phyloP scores from a whole-genome alignment of 257 asterid genomes.

The Hygrophila difformis region DNA sequence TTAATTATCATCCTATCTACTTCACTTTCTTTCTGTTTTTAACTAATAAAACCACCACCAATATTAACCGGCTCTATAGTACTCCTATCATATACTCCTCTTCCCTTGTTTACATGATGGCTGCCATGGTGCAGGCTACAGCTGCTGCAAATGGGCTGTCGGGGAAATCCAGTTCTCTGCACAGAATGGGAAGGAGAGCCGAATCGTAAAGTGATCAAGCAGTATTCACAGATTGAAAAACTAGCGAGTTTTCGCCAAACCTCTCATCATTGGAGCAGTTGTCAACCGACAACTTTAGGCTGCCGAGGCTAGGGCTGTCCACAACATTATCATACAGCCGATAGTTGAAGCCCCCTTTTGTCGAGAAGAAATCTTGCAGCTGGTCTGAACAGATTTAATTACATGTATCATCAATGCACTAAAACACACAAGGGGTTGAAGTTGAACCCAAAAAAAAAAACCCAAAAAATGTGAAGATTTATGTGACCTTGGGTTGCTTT shows the following conservation, averaged over 20 bases:
- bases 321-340: too few species aligned
- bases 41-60: too few species aligned
- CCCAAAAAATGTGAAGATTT: neutral
- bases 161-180: constrained; percentile 61
- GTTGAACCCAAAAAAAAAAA: neutral
- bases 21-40: too few species aligned
- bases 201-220: too few species aligned
- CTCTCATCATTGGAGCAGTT: constrained; percentile 50
- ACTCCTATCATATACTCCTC: constrained; percentile 16
- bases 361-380: too few species aligned
- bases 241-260: constrained; percentile 22
- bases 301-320: constrained; percentile 39
- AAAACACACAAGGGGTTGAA: too few species aligned
- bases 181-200: neutral
- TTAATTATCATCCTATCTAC: too few species aligned
- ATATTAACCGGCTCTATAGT: constrained; percentile 23
- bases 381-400: constrained; percentile 21
- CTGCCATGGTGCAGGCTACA: constrained; percentile 40
- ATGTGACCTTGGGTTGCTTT: constrained; percentile 41
- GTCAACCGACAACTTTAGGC: constrained; percentile 23
- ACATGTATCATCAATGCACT: neutral
- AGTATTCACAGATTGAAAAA: neutral
- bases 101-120: constrained; percentile 36
- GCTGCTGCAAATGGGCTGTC: constrained; percentile 62
- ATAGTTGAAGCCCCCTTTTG: too few species aligned